Evolutionary conservation across 352 stramenopile genomes (phyloP), one percentile per base, ranked within the genome.

Genomic region (Phytophthora megakarya): DNA sequence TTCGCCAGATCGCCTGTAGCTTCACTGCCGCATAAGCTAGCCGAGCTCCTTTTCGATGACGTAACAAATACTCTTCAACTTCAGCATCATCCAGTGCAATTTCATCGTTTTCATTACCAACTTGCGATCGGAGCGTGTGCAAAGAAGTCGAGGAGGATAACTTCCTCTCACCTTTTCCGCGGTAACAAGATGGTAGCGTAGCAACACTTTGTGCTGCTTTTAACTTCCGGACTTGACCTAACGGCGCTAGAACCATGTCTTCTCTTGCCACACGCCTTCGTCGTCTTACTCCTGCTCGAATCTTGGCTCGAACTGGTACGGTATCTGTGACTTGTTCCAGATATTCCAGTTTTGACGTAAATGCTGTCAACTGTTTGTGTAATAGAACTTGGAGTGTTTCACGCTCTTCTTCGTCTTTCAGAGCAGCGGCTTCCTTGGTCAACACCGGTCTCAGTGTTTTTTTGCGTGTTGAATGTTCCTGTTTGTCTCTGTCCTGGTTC

Each of bases 1-100:
- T 91, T 12, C 79, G 70, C 80, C 79, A 92, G 1, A 53, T 75
- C 8, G 81, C 61, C 47, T 93, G 84, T 5, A 93, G 68, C 35
- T 67, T 75, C 4, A 39, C 28, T 8, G 76, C 78, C 1, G 74
- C 72, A 6, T 60, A 48, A 0, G 39, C 39, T 39, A 78, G 72
- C 16, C 70, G 74, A 9, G 51, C 56, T n/a, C 19, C 15, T 9
- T 63, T 60, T 4, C 65, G 65, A 44, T 79, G 50, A 0, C 40
- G 42, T 16, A 46, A 19, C 15, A 70, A 45, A 43, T 68, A 65
- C 3, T 44, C 7, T 5, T 65, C 25, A 11, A 67, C 38, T 59
- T 83, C 73, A 13, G 65, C 61, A 10, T 72, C 67, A 47, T 72
- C 32, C 52, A 61, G 8, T 53, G 69, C 55, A 70, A 73, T 15